Base-by-base conservation (phyloP, 495 filamentous ascomycete genomes). In the Penicillium nucicola region DNA sequence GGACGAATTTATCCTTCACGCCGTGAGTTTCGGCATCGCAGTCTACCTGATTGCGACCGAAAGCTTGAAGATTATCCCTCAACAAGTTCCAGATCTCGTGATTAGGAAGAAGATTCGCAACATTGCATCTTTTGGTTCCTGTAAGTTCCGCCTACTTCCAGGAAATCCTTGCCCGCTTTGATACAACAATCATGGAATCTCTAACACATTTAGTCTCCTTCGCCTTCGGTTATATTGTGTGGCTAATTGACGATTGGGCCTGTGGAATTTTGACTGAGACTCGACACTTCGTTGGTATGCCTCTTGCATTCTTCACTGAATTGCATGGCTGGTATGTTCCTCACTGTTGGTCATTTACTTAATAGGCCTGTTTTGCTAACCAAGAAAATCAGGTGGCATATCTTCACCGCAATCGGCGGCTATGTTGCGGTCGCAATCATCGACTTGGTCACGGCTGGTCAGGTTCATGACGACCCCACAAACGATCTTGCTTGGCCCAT, bases 1-100 rank as follows among this genome's bases (percentile, higher is more conserved):
- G 60, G 61, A 69, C 18, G 66, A 69, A 31, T 64, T 69, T 28
- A 25, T 69, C 18, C 44, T 69, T 9, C 66, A 69, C 33, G 60
- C 61, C 17, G 43, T 52, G 3, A 37, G 39, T 1, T 69, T 69
- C 35, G 66, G 58, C 0, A 13, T 56, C 2, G 60, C 58, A 13
- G 66, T 63, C 4, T 52, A 53, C 12, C 18, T 65, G 17, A 66
- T 69, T 33, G 60, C 53, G 9, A 49, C 40, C 10, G 39, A 49
- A 0, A 65, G 58, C 2, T 49, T 55, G 25, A 52, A 58, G 30
- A 56, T 64, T n/a, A 65, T 62, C 9, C 38, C 57, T 4, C 39
- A 37, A 0, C 52, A 64, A 47, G 53, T 65, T 7, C 42, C 53
- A 0, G 53, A 61, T 46, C 39, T 40, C 1, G 9, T 13, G 0